Percentiles rank a stretch among this genome's conserved stretches.
Evolutionary conservation across 208 protist genomes (phyloP).

Genomic region (Entamoeba invadens): DNA sequence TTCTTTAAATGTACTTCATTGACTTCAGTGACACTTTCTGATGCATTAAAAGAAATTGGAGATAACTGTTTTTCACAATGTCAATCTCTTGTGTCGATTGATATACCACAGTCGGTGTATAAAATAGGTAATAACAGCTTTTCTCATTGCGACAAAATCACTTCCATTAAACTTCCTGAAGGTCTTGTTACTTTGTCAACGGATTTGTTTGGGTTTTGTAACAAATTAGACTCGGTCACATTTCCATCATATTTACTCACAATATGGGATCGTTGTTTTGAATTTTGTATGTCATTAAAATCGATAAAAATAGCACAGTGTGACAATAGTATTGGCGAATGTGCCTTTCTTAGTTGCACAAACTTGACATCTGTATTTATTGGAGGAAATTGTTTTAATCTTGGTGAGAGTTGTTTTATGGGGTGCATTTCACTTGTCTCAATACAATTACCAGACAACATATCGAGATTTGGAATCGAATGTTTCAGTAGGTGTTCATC

Average conservation of each 20-base stretch:
- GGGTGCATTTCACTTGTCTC: neutral
- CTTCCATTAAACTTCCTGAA: neutral
- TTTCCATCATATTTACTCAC: neutral
- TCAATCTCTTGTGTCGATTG: neutral
- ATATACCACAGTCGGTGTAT: neutral
- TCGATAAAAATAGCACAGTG: neutral
- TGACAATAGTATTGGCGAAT: neutral
- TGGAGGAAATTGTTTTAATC: neutral
- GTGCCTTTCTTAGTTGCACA: neutral
- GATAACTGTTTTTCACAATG: neutral
- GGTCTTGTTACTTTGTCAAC: neutral
- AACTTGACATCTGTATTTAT: neutral
- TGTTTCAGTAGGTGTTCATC: neutral
- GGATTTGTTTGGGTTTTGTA: neutral
- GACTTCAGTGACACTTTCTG: neutral
- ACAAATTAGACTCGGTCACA: neutral
- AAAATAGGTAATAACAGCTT: neutral
- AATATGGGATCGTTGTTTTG: neutral
- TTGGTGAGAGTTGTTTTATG: neutral
- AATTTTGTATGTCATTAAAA: neutral
- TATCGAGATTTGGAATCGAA: neutral
- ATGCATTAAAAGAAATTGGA: neutral
- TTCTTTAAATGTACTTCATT: neutral
- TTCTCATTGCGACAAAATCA: neutral
- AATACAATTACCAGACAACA: neutral